Base-by-base conservation (phyloP, 345 rosid genomes). In the Eucalyptus polybractea region DNA sequence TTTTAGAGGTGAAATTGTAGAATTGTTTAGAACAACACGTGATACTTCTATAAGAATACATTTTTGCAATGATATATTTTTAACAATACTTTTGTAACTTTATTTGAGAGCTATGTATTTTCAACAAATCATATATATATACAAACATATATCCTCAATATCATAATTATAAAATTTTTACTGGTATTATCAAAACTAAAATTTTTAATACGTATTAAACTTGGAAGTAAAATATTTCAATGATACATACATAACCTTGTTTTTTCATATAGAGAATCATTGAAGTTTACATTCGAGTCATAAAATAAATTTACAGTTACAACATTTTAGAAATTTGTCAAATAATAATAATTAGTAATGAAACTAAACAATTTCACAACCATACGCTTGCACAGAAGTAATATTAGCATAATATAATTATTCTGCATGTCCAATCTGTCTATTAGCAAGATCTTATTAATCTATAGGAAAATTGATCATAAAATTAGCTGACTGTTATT, bases 321-420 rank as follows among this genome's bases (percentile, higher is more conserved):
- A 10, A 56, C 6, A 8, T 56, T 24, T 8, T 4, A 56, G 1
- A 56, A 3, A 29, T 1, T 13, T 62, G 29, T 6, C 4, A 0
- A 6, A 3, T 9, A 62, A 62, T 13, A 33, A 62, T 13, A 62
- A 62, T 6, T 62, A 12, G 33, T 1, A 3, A 62, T 4, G 6
- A 29, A 65, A 65, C 10, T 65, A 14, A 7, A 65, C 19, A 14
- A 65, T 14, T 10, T 65, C 72, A 65, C 37, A n/a, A 4, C 10
- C 1, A 1, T 65, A 65, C 14, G 37, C 10, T n/a, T 1, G 7
- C 8, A n/a, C 8, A 65, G 5, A 24, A 56, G 19, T 65, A 0
- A n/a, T 14, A 65, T 65, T 65, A 65, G n/a, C 19, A 13, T 65
- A 65, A 65, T 4, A 22, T 56, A 56, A 24, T 56, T 56, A 56